Evolutionary conservation across 1,139 yeast species (phyloP).

Genomic region (Protomyces inouyei): DNA sequence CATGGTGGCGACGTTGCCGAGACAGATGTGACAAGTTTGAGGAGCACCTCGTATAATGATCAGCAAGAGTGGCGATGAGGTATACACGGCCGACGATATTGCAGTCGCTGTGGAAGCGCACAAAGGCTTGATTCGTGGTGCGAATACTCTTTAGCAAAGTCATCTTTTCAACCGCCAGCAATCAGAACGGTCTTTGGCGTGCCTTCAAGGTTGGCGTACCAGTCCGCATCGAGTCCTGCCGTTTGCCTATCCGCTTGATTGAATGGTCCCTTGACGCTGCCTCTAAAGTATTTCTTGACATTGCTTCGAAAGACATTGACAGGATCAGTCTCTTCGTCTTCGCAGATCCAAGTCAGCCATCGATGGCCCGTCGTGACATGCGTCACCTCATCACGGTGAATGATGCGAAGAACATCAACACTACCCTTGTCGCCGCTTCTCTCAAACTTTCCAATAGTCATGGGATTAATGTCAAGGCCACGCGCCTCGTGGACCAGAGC

Average conservation of each 20-base stretch:
- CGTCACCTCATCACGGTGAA: constrained; percentile 20
- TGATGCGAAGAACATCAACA: constrained; percentile 7
- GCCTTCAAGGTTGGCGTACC: constrained; percentile 7
- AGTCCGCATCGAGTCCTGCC: constrained; percentile 7
- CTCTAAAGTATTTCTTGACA: constrained; percentile 14
- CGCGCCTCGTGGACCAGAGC: constrained; percentile 24
- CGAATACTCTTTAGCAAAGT: too few species aligned
- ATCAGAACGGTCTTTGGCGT: constrained; percentile 10
- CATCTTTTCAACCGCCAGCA: constrained; percentile 3
- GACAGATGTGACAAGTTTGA: too few species aligned
- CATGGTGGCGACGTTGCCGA: too few species aligned
- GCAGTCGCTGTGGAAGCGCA: too few species aligned
- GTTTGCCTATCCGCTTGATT: constrained; percentile 2
- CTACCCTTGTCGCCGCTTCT: constrained; percentile 19
- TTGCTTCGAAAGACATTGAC: constrained; percentile 9
- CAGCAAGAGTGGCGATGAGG: too few species aligned
- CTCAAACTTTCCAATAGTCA: constrained; percentile 21
- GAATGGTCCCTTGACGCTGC: constrained; percentile 20
- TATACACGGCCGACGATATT: too few species aligned
- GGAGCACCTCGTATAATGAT: too few species aligned
- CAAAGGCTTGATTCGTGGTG: too few species aligned
- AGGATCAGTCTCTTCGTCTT: constrained; percentile 10
- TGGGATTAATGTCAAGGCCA: constrained; percentile 19
- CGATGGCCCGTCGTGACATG: constrained; percentile 21
- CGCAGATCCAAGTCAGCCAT: constrained; percentile 22